Conservation (phyloP, 306 rosid genomes). For the Begonia fuchsioides region DNA sequence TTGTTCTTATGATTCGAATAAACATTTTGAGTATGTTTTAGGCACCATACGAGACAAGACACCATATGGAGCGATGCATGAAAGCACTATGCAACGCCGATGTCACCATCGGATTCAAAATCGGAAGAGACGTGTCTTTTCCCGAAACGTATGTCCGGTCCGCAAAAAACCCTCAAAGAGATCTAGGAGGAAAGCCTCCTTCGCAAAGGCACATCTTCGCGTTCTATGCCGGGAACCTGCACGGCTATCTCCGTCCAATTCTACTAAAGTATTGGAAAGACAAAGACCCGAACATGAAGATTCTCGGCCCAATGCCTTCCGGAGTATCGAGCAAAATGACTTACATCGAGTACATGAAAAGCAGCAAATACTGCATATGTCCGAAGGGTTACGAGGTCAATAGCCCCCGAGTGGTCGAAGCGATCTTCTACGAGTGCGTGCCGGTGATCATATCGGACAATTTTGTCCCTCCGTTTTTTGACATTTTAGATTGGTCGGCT, state of each 20-base stretch:
- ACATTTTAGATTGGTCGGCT: constrained; percentile 76
- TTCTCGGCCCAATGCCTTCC: constrained; percentile 68
- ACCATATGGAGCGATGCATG: constrained; percentile 92
- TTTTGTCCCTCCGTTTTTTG: constrained; percentile 87
- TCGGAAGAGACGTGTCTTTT: constrained; percentile 80
- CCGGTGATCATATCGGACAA: constrained; percentile 98
- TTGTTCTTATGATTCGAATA: neutral
- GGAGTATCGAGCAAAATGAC: constrained; percentile 73
- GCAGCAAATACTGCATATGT: constrained; percentile 82
- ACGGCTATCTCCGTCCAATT: constrained; percentile 67
- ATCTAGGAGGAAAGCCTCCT: constrained; percentile 75
- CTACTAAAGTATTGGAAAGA: constrained; percentile 79
- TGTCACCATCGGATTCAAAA: constrained; percentile 75
- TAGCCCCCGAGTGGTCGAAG: constrained; percentile 82
- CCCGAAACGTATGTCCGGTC: constrained; percentile 81
- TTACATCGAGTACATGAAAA: constrained; percentile 81
- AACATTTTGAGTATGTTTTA: constrained; percentile 13
- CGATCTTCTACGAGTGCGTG: constrained; percentile 77
- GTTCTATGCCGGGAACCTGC: constrained; percentile 80
- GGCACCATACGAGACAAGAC: constrained; percentile 98
- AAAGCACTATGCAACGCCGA: constrained; percentile 92
- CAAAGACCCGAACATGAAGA: constrained; percentile 67
- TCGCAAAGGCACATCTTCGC: constrained; percentile 56
- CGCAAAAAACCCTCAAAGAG: constrained; percentile 51
- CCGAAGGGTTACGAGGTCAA: constrained; percentile 95